Base-by-base conservation (phyloP, 345 rosid species). In the Crucihimalaya himalaica region DNA sequence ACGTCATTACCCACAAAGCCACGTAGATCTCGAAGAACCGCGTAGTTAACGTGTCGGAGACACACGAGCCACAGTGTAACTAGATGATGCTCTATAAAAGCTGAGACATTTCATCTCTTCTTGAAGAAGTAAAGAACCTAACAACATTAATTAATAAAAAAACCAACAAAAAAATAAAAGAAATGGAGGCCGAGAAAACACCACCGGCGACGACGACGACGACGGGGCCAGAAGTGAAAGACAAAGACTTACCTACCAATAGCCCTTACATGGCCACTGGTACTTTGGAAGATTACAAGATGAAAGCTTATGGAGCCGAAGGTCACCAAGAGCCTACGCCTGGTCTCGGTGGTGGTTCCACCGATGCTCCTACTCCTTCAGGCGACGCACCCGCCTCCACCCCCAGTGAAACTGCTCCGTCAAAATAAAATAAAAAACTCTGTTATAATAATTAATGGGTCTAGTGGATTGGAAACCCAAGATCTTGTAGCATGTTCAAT, bases 301-400 rank as follows among this genome's bases (percentile, higher is more conserved):
- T 69, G 75, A 76, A 76, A 72, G 91, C 74, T 1, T 91, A 88
- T 66, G 89, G 90, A 68, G 78, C 88, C 3, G 52, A 87, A 74
- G 92, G 94, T 25, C 94, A 86, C 63, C 78, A 42, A 15, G 75
- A 82, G n/a, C 87, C 89, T 5, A 76, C 74, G 55, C 54, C 83
- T 19, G 88, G 89, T 70, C 85, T 76, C 0, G 91, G 90, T 2
- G 88, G 85, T 37, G 87, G 88, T n/a, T 34, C 85, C 73, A 87
- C 91, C 66, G 97, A 87, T 40, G 89, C 92, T 25, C 89, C 97
- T 23, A 86, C 91, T 72, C 88, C 77, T 65, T 70, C 94, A 0
- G 88, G 88, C 10, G 80, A 80, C 9, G 79, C 57, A 12, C 27
- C 83, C 16, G 70, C 80, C 39, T 6, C 37, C n/a, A 14, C 19